Base-by-base conservation (phyloP, 768 basidiomycete genomes). In the Boletus pseudopeckii region DNA sequence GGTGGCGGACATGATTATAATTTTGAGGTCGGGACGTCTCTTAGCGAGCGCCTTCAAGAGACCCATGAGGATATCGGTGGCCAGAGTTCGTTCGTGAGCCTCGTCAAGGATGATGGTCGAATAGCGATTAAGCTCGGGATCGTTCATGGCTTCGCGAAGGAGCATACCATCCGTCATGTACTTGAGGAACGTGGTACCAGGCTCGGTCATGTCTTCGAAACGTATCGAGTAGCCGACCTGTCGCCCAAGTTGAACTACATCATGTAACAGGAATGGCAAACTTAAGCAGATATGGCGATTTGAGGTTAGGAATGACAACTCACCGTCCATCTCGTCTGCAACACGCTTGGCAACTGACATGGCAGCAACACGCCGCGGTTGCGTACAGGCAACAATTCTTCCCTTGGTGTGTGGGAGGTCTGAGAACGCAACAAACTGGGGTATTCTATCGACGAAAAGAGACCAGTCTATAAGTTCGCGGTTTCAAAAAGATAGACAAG, bases 81-180 rank as follows among this genome's bases (percentile, higher is more conserved):
- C 92, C 38, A 98, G 81, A 0, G 97, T 98, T 56, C 96, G 88
- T 75, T 99, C 97, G 75, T 99, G 97, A 6, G 93, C 97, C 75
- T 99, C 97, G 70, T 99, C 97, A 52, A 98, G 83, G 64, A 99
- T 98, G 72, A 99, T 94, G 20, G 96, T 98, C 18, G 92, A 96
- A 71, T 99, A 99, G 4, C 94, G 84, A 26, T 80, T 77, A 37
- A 98, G 81, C 18, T 83, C 80, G 9, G 92, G 89, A 71, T 98
- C 96, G 72, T 95, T 92, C 95, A 98, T 99, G 5, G 93, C 94
- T 75, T 97, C 94, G 18, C 94, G 86, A n/a, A 96, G 82, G 51
- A 92, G 85, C 94, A 98, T 97, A 81, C 96, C 97, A 63, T 99
- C 97, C 15, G 97, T 99, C 95, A 98, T 97, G 76, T 99, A 98